Conservation (phyloP, 345 rosid genomes). For the Acer campestre region DNA sequence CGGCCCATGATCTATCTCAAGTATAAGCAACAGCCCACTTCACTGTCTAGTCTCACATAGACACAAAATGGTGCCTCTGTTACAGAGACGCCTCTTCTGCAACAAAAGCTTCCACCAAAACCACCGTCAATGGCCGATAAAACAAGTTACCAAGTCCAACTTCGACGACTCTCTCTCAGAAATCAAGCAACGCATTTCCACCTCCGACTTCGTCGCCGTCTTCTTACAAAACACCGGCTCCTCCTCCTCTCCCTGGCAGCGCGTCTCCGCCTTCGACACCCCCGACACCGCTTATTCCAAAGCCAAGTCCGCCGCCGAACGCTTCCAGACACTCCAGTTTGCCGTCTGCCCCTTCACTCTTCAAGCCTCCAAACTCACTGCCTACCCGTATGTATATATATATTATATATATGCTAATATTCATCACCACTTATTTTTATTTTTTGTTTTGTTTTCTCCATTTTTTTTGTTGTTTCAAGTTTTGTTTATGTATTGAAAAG, state of each 20-base stretch:
- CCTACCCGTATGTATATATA: constrained; percentile 59
- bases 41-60: background rate
- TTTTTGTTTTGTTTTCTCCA: background rate
- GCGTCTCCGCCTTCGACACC: constrained; percentile 68
- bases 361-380: constrained; percentile 50
- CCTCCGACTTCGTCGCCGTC: constrained; percentile 71
- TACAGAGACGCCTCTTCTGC: constrained; percentile 48
- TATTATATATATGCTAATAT: background rate
- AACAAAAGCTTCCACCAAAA: constrained; percentile 25
- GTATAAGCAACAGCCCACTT: background rate
- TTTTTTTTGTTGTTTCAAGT: background rate
- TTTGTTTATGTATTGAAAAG: background rate
- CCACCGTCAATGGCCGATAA: constrained; percentile 43
- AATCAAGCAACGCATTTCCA: constrained; percentile 51
- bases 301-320: constrained; percentile 68
- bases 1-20: background rate
- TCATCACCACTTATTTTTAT: background rate
- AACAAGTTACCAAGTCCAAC: constrained; percentile 73
- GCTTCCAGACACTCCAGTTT: constrained; percentile 78
- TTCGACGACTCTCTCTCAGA: constrained; percentile 52
- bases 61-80: constrained; percentile 23
- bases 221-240: constrained; percentile 75
- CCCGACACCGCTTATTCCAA: constrained; percentile 68
- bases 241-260: constrained; percentile 82
- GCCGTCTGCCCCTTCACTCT: constrained; percentile 78